Percentiles rank a stretch among this genome's conserved stretches.
Evolutionary conservation across 1,284 basidiomycete species (phyloP).

Genomic region (Ustilago loliicola): DNA sequence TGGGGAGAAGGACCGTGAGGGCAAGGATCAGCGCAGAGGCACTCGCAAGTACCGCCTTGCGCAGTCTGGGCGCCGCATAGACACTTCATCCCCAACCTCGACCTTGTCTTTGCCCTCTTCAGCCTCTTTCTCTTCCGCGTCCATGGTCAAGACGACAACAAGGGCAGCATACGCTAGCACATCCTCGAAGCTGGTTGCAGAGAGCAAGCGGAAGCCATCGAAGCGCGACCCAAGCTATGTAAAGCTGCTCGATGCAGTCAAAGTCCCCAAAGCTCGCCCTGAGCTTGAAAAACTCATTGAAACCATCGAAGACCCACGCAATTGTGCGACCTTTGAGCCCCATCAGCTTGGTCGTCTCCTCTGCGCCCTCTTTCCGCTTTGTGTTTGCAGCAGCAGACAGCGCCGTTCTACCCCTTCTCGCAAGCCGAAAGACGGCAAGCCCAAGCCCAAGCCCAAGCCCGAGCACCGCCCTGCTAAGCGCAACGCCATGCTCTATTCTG

Average conservation of each 20-base stretch:
- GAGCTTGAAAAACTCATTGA: conserved; percentile 4
- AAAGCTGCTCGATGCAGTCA: neutral
- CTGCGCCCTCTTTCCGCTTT: conserved; percentile 3
- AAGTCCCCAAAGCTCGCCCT: neutral
- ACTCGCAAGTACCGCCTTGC: too few species aligned
- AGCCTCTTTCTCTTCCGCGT: neutral
- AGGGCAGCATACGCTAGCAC: neutral
- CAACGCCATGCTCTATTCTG: neutral
- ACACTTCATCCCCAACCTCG: too few species aligned
- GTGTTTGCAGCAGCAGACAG: neutral
- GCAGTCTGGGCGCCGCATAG: too few species aligned
- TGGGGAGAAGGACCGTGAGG: too few species aligned
- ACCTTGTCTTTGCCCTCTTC: neutral
- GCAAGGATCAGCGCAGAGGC: too few species aligned
- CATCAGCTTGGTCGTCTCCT: conserved; percentile 4
- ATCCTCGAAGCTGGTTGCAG: neutral
- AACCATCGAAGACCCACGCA: neutral
- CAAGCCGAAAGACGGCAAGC: neutral
- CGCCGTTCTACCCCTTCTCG: neutral
- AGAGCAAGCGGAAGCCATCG: conserved; percentile 1
- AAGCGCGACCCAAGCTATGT: neutral
- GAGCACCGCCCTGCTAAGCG: neutral
- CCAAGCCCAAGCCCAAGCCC: neutral
- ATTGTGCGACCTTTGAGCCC: neutral
- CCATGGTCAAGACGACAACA: neutral